Percentiles rank a stretch among this genome's conserved stretches.
Conservation (phyloP, 2,329 filamentous ascomycete species). For the Myriangium duriaei region DNA sequence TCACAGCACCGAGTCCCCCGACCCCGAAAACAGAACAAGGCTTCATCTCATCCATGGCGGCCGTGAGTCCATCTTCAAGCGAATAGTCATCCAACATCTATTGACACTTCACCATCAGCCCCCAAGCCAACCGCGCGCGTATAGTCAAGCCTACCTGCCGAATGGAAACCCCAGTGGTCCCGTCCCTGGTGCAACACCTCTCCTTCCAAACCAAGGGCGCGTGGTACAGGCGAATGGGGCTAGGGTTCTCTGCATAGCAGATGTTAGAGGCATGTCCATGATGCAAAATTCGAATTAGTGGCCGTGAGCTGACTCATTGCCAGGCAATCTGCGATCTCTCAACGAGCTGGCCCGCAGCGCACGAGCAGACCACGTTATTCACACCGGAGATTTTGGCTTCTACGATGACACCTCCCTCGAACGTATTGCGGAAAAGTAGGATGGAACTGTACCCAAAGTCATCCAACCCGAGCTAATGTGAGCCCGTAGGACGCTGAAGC, state of each 20-base stretch:
- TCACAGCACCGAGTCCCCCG: conserved; percentile 6
- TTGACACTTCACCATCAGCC: conserved; percentile 29
- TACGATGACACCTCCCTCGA: conserved; percentile 94
- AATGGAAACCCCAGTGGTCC: conserved; percentile 32
- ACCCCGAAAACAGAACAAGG: conserved; percentile 3
- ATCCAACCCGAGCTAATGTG: conserved; percentile 3
- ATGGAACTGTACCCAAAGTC: conserved; percentile 13
- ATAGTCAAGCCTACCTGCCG: conserved; percentile 35
- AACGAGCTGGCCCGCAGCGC: conserved; percentile 94
- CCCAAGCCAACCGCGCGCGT: conserved; percentile 38
- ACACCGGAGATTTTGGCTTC: conserved; percentile 98
- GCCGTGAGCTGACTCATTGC: conserved; percentile 12
- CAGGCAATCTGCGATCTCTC: conserved; percentile 87
- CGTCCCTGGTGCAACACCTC: conserved; percentile 32
- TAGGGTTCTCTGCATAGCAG: conserved; percentile 39
- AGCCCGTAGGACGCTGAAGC: conserved; percentile 69
- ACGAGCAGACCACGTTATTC: conserved; percentile 92
- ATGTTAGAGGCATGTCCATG: conserved; percentile 34
- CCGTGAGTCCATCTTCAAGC: not conserved
- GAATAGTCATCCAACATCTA: not conserved
- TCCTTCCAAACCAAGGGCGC: conserved; percentile 41
- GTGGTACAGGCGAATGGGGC: conserved; percentile 38
- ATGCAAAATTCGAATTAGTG: not conserved
- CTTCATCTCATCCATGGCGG: conserved; percentile 8
- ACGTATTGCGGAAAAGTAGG: conserved; percentile 94